These are phyloP conservation scores for Eleusine coracana DNA, from an alignment of 176 grass and related monocot genomes.

Conservation along the genomic window DNA sequence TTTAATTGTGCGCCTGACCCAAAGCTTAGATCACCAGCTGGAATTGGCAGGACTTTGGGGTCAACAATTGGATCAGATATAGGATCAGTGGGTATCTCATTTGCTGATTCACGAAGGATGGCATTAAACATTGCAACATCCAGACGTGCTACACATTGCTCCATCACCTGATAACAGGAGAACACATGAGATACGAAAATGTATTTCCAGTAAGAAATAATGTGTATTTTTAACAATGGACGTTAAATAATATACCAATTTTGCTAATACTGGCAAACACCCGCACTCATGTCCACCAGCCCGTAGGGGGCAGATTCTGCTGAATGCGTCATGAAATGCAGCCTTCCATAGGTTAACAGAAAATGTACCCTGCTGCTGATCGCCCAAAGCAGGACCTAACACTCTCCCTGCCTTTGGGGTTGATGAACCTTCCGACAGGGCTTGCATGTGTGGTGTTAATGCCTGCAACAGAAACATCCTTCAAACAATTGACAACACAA, in stretches of 20 bases:
- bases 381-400: conserved; percentile 63
- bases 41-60: conserved; percentile 87
- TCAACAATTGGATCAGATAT: conserved; percentile 92
- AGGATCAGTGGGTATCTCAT: conserved; percentile 88
- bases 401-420: conserved; percentile 59
- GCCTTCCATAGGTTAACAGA: conserved; percentile 89
- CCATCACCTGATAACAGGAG: conserved; percentile 78
- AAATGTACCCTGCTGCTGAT: conserved; percentile 75
- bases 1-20: conserved; percentile 92
- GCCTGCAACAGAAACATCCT: conserved; percentile 60
- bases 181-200: conserved; percentile 23
- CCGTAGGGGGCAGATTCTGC: conserved; percentile 83
- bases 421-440: conserved; percentile 51
- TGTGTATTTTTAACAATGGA: conserved; percentile 5
- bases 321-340: conserved; percentile 79
- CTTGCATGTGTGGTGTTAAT: conserved; percentile 88
- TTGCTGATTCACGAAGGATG: conserved; percentile 88
- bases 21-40: conserved; percentile 91
- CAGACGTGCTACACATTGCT: conserved; percentile 82
- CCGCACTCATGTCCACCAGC: conserved; percentile 78
- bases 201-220: conserved; percentile 28
- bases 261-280: conserved; percentile 77
- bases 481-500: conserved; percentile 28
- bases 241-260: conserved; percentile 72
- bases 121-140: conserved; percentile 99